phyloP scores from a whole-genome alignment of 306 rosid genomes.

The Cucurbita argyrosperma region DNA sequence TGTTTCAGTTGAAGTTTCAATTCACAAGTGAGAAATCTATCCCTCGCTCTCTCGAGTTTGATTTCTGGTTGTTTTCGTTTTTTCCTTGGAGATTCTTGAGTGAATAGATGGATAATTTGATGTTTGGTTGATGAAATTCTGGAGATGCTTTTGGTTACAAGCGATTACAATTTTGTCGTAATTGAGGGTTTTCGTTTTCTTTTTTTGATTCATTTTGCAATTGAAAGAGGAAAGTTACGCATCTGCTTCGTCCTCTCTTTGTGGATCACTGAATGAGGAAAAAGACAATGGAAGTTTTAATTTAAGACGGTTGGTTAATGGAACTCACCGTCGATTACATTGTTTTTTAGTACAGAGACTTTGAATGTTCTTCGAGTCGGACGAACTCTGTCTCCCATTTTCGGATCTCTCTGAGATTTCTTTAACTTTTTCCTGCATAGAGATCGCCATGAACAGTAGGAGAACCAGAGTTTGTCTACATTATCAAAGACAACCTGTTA shows the following conservation, averaged over 20 bases:
- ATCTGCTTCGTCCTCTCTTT: background rate
- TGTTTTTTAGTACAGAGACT: conserved; percentile 5
- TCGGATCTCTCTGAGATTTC: background rate
- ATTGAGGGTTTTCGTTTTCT: background rate
- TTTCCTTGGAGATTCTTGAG: background rate
- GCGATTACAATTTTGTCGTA: background rate
- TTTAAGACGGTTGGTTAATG: background rate
- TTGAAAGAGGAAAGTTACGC: background rate
- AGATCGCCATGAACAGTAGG: conserved; percentile 3
- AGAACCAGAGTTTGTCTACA: background rate
- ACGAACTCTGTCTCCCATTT: background rate
- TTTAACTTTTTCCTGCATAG: background rate
- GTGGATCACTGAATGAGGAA: conserved; percentile 4
- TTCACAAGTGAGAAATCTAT: background rate
- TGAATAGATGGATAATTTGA: background rate
- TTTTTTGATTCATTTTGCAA: background rate
- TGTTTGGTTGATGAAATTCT: background rate
- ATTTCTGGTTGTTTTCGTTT: background rate
- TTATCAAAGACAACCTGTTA: conserved; percentile 1
- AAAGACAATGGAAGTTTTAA: background rate
- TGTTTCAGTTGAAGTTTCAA: background rate
- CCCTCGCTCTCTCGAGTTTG: background rate
- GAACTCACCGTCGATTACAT: conserved; percentile 2
- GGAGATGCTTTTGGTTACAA: background rate
- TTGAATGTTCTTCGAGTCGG: background rate